These are phyloP conservation scores for Salix koriyanagi DNA, from an alignment of 345 rosid genomes.

Conservation along the genomic window DNA sequence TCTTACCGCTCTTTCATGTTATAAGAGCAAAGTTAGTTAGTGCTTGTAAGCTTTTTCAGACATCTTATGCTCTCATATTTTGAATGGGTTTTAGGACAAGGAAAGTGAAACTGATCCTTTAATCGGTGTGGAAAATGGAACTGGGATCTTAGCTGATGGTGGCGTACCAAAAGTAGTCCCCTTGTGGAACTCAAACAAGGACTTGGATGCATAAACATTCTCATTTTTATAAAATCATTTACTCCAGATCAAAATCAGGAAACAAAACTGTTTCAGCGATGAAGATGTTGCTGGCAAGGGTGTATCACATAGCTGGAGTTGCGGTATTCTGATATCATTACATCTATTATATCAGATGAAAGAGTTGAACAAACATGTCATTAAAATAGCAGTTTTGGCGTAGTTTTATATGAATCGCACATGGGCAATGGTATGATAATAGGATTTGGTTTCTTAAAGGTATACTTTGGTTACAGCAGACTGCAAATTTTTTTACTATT, in stretches of 20 bases:
- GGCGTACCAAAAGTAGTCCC: conserved; percentile 52
- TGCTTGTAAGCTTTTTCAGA: not conserved
- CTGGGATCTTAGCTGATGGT: conserved; percentile 58
- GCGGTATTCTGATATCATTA: conserved; percentile 19
- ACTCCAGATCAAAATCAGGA: conserved; percentile 16
- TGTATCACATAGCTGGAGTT: conserved; percentile 1
- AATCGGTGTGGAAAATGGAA: conserved; percentile 63
- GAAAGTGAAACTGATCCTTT: conserved; percentile 86
- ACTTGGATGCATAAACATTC: conserved; percentile 61
- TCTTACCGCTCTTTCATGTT: not conserved
- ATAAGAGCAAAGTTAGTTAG: not conserved
- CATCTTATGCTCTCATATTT: not conserved
- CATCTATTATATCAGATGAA: conserved; percentile 14
- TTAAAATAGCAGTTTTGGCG: conserved; percentile 33
- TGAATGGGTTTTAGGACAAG: conserved; percentile 43
- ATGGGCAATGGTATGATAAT: conserved; percentile 21
- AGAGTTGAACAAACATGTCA: conserved; percentile 15
- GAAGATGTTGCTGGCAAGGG: conserved; percentile 48
- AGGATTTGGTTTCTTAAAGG: conserved; percentile 21
- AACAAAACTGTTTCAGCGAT: conserved; percentile 30
- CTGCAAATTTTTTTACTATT: not conserved
- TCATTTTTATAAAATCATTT: conserved; percentile 12
- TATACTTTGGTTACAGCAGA: conserved; percentile 3
- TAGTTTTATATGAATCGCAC: conserved; percentile 20
- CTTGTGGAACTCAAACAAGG: conserved; percentile 86